These are phyloP conservation scores for Cladophialophora chaetospira DNA, from an alignment of 2,329 filamentous ascomycete species.

Conservation along the genomic window DNA sequence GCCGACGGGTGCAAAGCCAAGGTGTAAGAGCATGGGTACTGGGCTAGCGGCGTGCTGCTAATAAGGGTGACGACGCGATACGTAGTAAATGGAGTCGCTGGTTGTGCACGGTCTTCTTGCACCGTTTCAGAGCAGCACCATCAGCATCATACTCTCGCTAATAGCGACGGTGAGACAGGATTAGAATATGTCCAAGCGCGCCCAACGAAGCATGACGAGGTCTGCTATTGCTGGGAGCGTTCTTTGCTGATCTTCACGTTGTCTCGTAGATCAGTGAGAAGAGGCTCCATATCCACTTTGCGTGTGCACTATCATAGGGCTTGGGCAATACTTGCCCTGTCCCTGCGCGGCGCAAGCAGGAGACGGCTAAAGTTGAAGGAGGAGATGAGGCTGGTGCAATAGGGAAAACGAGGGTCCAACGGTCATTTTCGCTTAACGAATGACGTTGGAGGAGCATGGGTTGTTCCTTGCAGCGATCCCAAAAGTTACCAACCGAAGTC, in stretches of 20 bases:
- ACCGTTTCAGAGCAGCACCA: background rate
- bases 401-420: background rate
- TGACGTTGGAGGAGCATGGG: constrained; percentile 5
- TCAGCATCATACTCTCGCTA: background rate
- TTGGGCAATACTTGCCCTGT: background rate
- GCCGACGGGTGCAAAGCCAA: background rate
- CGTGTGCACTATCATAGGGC: background rate
- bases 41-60: background rate
- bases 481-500: background rate
- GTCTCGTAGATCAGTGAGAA: constrained; percentile 4
- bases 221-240: background rate
- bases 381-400: background rate
- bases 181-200: background rate
- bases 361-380: background rate
- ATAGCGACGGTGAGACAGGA: background rate
- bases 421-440: background rate
- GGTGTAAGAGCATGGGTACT: background rate
- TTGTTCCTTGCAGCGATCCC: constrained; percentile 8
- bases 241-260: constrained; percentile 5
- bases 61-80: background rate
- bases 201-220: background rate
- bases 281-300: background rate
- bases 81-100: background rate
- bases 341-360: background rate
- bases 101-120: background rate